phyloP scores from a whole-genome alignment of 768 basidiomycete species.

The Tephrocybe sp. region DNA sequence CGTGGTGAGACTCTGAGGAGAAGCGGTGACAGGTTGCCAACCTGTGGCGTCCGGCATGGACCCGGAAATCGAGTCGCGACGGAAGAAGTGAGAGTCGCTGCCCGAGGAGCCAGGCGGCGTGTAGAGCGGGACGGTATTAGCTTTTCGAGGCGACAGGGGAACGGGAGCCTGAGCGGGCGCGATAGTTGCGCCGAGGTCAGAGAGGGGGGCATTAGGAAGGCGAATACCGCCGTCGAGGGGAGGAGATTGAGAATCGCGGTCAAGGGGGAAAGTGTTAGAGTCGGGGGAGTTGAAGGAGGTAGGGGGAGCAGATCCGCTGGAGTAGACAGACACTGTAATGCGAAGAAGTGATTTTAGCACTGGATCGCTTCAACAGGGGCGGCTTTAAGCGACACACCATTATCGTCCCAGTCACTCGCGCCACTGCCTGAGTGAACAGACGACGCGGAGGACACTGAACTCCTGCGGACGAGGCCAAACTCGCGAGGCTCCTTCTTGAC shows the following conservation, averaged over 20 bases:
- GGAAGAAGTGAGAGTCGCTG: slow-evolving; percentile 10
- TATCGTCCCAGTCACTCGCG: slow-evolving; percentile 82
- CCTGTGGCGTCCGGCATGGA: slow-evolving; percentile 2
- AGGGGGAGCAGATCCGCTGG: slow-evolving; percentile 56
- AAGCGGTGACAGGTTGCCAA: slow-evolving; percentile 11
- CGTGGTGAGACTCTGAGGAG: neutral
- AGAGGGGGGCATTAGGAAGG: slow-evolving; percentile 69
- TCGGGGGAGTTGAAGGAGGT: slow-evolving; percentile 71
- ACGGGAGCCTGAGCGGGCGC: slow-evolving; percentile 12
- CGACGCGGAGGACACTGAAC: slow-evolving; percentile 60
- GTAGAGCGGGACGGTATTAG: slow-evolving; percentile 17
- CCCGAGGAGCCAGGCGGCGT: slow-evolving; percentile 9
- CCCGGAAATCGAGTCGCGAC: slow-evolving; percentile 12
- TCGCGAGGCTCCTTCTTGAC: slow-evolving; percentile 69
- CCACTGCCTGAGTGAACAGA: slow-evolving; percentile 55
- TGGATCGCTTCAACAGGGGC: slow-evolving; percentile 10
- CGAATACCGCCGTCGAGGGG: slow-evolving; percentile 60
- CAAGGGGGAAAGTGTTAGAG: slow-evolving; percentile 56
- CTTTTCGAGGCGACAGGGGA: slow-evolving; percentile 18
- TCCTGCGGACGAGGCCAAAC: slow-evolving; percentile 48
- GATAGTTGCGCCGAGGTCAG: slow-evolving; percentile 57
- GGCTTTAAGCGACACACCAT: slow-evolving; percentile 45
- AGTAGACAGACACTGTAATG: slow-evolving; percentile 46
- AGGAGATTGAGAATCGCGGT: slow-evolving; percentile 52
- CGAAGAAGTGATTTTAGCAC: slow-evolving; percentile 14